Evolutionary conservation across 305 asterid species (phyloP).

Genomic region (Fraxinus angustifolia): DNA sequence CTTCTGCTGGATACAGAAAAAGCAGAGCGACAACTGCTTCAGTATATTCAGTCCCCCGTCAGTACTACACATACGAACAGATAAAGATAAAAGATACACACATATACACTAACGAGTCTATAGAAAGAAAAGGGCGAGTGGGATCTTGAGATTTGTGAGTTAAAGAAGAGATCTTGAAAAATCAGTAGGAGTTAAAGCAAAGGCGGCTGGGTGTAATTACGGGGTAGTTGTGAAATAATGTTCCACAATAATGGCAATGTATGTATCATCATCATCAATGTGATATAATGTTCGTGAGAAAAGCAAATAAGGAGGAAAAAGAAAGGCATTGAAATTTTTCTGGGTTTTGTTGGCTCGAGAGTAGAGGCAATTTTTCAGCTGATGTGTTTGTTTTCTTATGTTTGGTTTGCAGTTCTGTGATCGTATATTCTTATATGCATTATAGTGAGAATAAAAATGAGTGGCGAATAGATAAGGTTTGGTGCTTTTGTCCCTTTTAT

Average conservation of each 20-base stretch:
- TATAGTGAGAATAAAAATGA: slow-evolving; percentile 22
- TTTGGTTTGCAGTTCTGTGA: slow-evolving; percentile 41
- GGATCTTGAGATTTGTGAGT: slow-evolving; percentile 47
- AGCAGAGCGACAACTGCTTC: slow-evolving; percentile 51
- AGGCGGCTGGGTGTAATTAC: slow-evolving; percentile 52
- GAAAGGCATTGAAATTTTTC: slow-evolving; percentile 13
- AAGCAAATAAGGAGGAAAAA: background rate
- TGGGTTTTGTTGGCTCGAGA: slow-evolving; percentile 32
- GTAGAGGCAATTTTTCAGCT: slow-evolving; percentile 33
- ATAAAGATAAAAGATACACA: slow-evolving; percentile 10
- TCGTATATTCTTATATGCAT: slow-evolving; percentile 26
- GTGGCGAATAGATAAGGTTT: slow-evolving; percentile 32
- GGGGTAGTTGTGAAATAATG: slow-evolving; percentile 38
- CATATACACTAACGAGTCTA: slow-evolving; percentile 12
- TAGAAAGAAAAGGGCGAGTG: slow-evolving; percentile 3
- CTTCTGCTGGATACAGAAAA: slow-evolving; percentile 42
- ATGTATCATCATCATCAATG: slow-evolving; percentile 14
- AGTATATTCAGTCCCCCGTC: slow-evolving; percentile 36
- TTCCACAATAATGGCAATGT: slow-evolving; percentile 32
- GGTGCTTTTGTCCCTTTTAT: slow-evolving; percentile 35
- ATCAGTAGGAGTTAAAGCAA: slow-evolving; percentile 50
- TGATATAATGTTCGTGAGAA: slow-evolving; percentile 3
- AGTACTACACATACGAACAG: slow-evolving; percentile 18
- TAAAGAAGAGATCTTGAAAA: slow-evolving; percentile 31
- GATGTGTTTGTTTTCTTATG: slow-evolving; percentile 44